Base-by-base conservation (phyloP, 2,329 filamentous ascomycete species). In the Myriosclerotinia duriaeana region DNA sequence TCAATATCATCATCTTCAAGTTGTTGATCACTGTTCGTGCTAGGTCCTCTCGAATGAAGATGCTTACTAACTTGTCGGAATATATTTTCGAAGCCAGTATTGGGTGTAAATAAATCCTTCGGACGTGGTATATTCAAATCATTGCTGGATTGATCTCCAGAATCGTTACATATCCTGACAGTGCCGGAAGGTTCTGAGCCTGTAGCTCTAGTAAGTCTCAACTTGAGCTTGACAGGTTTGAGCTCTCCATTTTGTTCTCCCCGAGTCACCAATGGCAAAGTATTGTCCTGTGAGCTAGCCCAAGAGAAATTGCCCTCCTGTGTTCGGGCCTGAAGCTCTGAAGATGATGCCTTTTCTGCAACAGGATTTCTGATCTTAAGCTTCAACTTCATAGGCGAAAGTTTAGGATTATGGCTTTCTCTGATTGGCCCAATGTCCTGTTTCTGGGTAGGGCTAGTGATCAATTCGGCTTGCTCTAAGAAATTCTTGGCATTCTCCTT, bases 101-200 rank as follows among this genome's bases (percentile, higher is more conserved):
- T 58, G 11, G 75, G 67, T 15, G 74, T 75, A 65, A 77, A 77
- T 20, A 77, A 61, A 66, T 77, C 75, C 66, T 71, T 74, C 12
- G 72, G 71, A 40, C 69, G 69, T 34, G 66, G 67, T 52, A 77
- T 64, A 40, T 76, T 68, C 20, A 76, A 66, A 50, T 71, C 73
- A 14, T 70, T 53, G 15, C 68, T 65, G 11, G 68, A 68, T 58
- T 66, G 67, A 26, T 70, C 71, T 46, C 53, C 64, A 46, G 68
- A 70, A 14, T 72, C 69, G 61, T 70, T 68, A 53, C 71, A 74
- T 20, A 76, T 65, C 44, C 71, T 72, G 20, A 76, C 70, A 17
- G 76, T 76, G 12, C 73, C 75, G 17, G 68, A 66, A 20, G 70
- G 70, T 42, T 34, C 48, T 12, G 74, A 73, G 38, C 68, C 69